These are phyloP conservation scores for Aurifilum marmelostoma DNA, from an alignment of 2,329 filamentous ascomycete genomes.

Conservation along the genomic window DNA sequence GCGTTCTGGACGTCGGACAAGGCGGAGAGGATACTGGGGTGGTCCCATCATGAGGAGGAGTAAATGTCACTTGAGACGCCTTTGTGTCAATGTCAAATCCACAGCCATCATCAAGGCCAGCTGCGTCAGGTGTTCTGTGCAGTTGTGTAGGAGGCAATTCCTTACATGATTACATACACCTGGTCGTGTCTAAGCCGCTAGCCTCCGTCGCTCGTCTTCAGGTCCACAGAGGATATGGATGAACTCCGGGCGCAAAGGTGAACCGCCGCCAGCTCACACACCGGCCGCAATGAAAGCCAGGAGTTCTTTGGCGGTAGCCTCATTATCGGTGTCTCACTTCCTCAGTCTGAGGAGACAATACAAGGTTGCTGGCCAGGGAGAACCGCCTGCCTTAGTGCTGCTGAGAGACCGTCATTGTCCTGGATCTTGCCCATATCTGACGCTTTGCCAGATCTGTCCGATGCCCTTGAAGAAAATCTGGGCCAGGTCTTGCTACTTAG, in stretches of 20 bases:
- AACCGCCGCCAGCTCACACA: background rate
- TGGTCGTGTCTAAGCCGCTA: background rate
- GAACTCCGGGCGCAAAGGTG: background rate
- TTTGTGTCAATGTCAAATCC: too few relatives aligned
- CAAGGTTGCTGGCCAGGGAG: background rate
- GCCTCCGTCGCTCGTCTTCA: background rate
- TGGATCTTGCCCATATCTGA: background rate
- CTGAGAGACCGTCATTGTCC: background rate
- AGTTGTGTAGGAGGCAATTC: background rate
- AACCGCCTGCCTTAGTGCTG: background rate
- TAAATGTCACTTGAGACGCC: conserved; percentile 34
- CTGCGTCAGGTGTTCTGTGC: too few relatives aligned
- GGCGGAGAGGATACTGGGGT: conserved; percentile 29
- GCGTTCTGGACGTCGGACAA: conserved; percentile 34
- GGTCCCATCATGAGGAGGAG: conserved; percentile 30
- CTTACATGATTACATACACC: background rate
- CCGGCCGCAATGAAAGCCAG: background rate
- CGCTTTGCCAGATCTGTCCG: background rate
- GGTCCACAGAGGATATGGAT: background rate
- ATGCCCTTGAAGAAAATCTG: background rate
- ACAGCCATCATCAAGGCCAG: too few relatives aligned
- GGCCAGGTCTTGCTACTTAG: background rate
- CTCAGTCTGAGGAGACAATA: background rate
- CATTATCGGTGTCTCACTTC: background rate
- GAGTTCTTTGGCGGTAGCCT: background rate